Evolutionary conservation across 2,329 filamentous ascomycete genomes (phyloP).

Genomic region (Fusarium torreyae): DNA sequence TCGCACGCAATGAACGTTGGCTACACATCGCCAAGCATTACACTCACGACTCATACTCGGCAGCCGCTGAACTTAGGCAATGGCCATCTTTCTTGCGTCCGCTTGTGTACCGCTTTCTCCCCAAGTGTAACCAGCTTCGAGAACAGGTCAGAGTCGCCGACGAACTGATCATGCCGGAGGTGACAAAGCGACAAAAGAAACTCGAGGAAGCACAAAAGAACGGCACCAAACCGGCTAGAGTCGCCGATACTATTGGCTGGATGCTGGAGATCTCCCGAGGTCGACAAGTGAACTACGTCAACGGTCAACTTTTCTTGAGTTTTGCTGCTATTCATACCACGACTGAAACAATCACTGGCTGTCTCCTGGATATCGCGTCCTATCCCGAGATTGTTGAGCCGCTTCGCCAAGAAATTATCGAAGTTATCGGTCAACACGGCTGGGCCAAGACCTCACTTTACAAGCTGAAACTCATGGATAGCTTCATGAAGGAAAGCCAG

Average conservation of each 20-base stretch:
- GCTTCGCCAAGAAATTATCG: neutral
- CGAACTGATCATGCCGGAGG: neutral
- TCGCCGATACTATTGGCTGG: slow-evolving; percentile 61
- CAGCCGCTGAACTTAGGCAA: neutral
- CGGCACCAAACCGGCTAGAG: slow-evolving; percentile 16
- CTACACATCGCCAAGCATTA: slow-evolving; percentile 61
- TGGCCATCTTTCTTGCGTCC: neutral
- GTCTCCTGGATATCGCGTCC: neutral
- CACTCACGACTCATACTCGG: slow-evolving; percentile 57
- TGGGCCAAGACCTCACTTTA: slow-evolving; percentile 1
- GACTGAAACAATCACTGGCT: neutral
- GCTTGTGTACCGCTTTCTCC: neutral
- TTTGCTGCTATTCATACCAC: slow-evolving; percentile 2
- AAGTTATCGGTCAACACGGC: neutral
- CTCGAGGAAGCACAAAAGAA: neutral
- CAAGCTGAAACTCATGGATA: slow-evolving; percentile 5
- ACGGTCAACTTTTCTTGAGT: slow-evolving; percentile 68
- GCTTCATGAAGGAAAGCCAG: neutral
- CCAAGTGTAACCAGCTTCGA: no score
- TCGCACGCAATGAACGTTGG: slow-evolving; percentile 65
- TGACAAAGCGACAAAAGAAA: neutral
- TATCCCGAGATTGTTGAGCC: slow-evolving; percentile 1
- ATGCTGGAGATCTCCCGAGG: slow-evolving; percentile 56
- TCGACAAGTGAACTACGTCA: slow-evolving; percentile 40
- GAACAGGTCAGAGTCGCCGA: no score